A percentile compares a stretch with the other conserved stretches of the same genome.
Conservation (phyloP, 179 eudicot genomes). For the Beta macrorhiza region DNA sequence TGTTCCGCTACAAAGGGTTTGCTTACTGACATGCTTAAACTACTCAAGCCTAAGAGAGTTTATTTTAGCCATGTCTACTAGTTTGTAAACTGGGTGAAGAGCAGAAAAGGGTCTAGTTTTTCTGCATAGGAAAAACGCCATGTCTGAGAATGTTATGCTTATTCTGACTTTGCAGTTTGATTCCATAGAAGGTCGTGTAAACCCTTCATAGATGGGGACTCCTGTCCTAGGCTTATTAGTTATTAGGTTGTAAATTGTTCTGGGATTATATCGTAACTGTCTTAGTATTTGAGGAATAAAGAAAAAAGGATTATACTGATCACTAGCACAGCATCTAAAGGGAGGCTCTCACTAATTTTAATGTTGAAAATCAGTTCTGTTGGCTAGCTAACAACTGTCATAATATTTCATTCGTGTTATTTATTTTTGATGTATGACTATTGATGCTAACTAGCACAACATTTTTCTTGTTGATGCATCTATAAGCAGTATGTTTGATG, state of each 20-base stretch:
- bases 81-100: not conserved
- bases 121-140: not conserved
- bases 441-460: not conserved
- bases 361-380: not conserved
- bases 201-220: not conserved
- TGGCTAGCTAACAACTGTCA: not conserved
- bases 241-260: not conserved
- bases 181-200: not conserved
- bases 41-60: not conserved
- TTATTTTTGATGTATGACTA: not conserved
- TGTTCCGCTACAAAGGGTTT: conserved; percentile 10
- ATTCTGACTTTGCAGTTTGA: not conserved
- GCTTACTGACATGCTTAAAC: not conserved
- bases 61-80: not conserved
- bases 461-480: conserved; percentile 11
- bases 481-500: conserved; percentile 12
- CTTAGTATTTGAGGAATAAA: not conserved
- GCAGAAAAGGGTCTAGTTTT: not conserved
- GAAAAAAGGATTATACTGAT: not conserved
- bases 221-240: not conserved
- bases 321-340: too few relatives aligned
- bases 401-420: not conserved
- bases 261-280: not conserved
- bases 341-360: not conserved
- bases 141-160: not conserved